Evolutionary conservation across 2,329 filamentous ascomycete genomes (phyloP).

Genomic region (Chalara sp.): DNA sequence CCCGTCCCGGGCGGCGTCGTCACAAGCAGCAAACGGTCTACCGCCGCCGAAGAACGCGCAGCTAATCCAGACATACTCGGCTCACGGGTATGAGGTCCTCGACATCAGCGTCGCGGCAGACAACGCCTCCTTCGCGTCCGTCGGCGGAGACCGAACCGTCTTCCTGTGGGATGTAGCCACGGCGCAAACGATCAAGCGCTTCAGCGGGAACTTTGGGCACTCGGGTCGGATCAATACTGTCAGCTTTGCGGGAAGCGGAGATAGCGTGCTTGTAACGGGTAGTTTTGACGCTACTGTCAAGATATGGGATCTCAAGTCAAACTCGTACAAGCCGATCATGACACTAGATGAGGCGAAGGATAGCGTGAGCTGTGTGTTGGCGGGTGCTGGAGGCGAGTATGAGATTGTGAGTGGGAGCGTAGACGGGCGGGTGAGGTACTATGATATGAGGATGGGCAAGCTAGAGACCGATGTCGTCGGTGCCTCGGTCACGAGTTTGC

Average conservation of each 20-base stretch:
- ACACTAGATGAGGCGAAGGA: conserved; percentile 68
- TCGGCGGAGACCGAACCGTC: conserved; percentile 82
- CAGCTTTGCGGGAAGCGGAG: conserved; percentile 68
- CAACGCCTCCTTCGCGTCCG: conserved; percentile 81
- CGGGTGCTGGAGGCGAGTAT: conserved; percentile 27
- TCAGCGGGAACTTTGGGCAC: conserved; percentile 45
- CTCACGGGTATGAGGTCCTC: conserved; percentile 89
- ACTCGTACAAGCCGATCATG: conserved; percentile 59
- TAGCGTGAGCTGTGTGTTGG: conserved; percentile 40
- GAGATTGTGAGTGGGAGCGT: conserved; percentile 72
- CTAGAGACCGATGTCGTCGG: conserved; percentile 65
- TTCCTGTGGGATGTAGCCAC: conserved; percentile 93
- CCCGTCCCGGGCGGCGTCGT: conserved; percentile 48
- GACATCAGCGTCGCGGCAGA: conserved; percentile 66
- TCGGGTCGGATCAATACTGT: conserved; percentile 65
- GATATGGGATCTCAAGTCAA: conserved; percentile 63
- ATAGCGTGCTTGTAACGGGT: conserved; percentile 64
- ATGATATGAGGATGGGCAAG: conserved; percentile 74
- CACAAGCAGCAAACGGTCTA: conserved; percentile 29
- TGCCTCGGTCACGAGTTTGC: conserved; percentile 68
- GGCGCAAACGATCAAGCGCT: conserved; percentile 70
- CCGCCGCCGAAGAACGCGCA: conserved; percentile 31
- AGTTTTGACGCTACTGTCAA: conserved; percentile 71
- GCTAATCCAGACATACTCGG: conserved; percentile 81
- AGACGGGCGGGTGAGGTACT: conserved; percentile 73